These are phyloP conservation scores for Mariannaea sp. DNA, from an alignment of 2,329 filamentous ascomycete species.

Conservation along the genomic window DNA sequence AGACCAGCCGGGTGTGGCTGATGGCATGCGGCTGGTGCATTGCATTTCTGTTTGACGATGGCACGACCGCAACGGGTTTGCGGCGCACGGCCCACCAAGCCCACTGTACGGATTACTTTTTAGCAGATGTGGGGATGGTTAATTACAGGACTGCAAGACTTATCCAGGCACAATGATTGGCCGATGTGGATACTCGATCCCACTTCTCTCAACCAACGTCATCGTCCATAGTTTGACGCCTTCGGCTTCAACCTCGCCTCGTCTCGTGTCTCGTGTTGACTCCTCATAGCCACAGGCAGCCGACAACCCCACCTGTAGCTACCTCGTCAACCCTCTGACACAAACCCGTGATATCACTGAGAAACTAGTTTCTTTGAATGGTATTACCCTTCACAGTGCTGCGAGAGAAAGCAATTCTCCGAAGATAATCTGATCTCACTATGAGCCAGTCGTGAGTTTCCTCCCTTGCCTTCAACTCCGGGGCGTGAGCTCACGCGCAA, in stretches of 20 bases:
- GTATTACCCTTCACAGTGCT: neutral
- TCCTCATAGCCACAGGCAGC: slow-evolving; percentile 9
- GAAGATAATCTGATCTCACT: slow-evolving; percentile 18
- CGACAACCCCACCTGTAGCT: slow-evolving; percentile 3
- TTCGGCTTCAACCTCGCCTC: slow-evolving; percentile 20
- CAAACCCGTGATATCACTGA: neutral
- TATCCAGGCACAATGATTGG: slow-evolving; percentile 20
- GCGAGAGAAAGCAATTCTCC: slow-evolving; percentile 19
- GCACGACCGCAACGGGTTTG: too few species aligned
- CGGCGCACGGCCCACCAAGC: too few species aligned
- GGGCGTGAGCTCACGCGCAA: too few species aligned
- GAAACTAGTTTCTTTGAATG: slow-evolving; percentile 10
- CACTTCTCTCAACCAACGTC: slow-evolving; percentile 29
- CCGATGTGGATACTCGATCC: slow-evolving; percentile 3
- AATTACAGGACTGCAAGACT: too few species aligned
- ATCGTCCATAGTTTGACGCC: slow-evolving; percentile 33
- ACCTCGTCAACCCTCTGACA: slow-evolving; percentile 11
- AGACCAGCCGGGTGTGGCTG: too few species aligned
- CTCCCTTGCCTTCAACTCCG: slow-evolving; percentile 15
- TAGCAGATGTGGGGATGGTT: too few species aligned
- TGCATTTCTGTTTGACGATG: too few species aligned
- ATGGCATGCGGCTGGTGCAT: too few species aligned
- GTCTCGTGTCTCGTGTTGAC: too few species aligned
- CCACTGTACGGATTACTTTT: too few species aligned
- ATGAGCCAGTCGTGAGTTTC: slow-evolving; percentile 35